These are phyloP conservation scores for Eudorina sp. DNA, from an alignment of 139 green algal genomes.

Conservation along the genomic window DNA sequence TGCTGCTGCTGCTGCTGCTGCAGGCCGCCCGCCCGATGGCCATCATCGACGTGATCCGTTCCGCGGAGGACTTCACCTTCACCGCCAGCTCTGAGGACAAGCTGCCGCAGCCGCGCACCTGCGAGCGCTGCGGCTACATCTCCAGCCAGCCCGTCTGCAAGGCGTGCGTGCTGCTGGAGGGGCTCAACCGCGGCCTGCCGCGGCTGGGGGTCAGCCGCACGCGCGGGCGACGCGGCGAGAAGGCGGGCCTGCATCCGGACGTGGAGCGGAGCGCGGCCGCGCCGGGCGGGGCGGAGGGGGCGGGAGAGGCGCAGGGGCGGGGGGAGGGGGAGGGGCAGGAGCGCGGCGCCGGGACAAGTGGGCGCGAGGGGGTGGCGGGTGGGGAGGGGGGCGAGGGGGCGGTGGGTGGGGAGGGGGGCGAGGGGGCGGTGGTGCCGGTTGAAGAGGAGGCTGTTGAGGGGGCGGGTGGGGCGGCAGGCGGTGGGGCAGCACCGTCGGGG, in stretches of 20 bases:
- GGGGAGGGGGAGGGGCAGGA: too few species aligned
- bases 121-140: constrained; percentile 89
- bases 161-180: constrained; percentile 90
- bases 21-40: constrained; percentile 82
- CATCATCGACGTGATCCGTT: constrained; percentile 91
- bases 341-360: too few species aligned
- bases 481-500: too few species aligned
- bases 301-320: too few species aligned
- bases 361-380: too few species aligned
- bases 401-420: too few species aligned
- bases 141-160: constrained; percentile 92
- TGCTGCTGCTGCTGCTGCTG: neutral
- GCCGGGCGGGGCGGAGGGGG: neutral
- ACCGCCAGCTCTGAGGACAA: neutral
- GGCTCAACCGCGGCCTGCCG: constrained; percentile 85
- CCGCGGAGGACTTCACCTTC: constrained; percentile 82
- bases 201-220: constrained; percentile 68
- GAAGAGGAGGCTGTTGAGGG: too few species aligned
- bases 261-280: neutral
- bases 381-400: too few species aligned
- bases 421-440: too few species aligned
- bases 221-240: neutral
- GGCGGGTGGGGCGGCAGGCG: too few species aligned
- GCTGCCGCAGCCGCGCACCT: constrained; percentile 66
- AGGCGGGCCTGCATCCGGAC: constrained; percentile 12